Evolutionary conservation across 75 land plant species (phyloP).

Genomic region (Ceratopteris richardii): DNA sequence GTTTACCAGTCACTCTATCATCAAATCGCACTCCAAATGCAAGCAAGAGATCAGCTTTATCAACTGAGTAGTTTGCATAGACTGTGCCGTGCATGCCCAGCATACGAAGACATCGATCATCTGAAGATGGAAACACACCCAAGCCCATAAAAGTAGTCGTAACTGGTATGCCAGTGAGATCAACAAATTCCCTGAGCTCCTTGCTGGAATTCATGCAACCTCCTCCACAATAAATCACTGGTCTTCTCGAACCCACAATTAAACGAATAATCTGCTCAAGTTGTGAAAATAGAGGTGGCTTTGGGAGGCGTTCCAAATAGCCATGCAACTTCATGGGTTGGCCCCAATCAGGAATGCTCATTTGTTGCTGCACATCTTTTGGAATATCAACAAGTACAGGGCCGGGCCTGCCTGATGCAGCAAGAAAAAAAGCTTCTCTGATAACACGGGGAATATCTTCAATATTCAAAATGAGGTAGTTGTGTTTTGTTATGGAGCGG

Average conservation of each 20-base stretch:
- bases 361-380: constrained; percentile 85
- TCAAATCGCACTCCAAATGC: constrained; percentile 95
- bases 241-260: constrained; percentile 49
- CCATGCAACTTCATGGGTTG: constrained; percentile 46
- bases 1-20: constrained; percentile 91
- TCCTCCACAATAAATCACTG: constrained; percentile 84
- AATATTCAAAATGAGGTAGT: constrained; percentile 72
- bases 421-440: constrained; percentile 73
- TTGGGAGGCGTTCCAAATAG: constrained; percentile 59
- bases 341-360: constrained; percentile 68
- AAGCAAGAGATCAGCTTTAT: constrained; percentile 64
- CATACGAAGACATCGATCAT: constrained; percentile 58
- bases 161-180: constrained; percentile 75
- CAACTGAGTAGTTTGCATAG: constrained; percentile 86
- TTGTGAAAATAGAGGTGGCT: constrained; percentile 27
- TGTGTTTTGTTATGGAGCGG: constrained; percentile 85
- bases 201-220: constrained; percentile 72
- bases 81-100: constrained; percentile 97
- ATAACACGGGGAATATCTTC: constrained; percentile 88
- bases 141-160: constrained; percentile 88
- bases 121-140: constrained; percentile 54
- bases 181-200: constrained; percentile 71
- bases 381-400: constrained; percentile 91
- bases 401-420: constrained; percentile 82
- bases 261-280: constrained; percentile 65